Evolutionary conservation across 768 basidiomycete genomes (phyloP).

Genomic region (Lactarius indigo): DNA sequence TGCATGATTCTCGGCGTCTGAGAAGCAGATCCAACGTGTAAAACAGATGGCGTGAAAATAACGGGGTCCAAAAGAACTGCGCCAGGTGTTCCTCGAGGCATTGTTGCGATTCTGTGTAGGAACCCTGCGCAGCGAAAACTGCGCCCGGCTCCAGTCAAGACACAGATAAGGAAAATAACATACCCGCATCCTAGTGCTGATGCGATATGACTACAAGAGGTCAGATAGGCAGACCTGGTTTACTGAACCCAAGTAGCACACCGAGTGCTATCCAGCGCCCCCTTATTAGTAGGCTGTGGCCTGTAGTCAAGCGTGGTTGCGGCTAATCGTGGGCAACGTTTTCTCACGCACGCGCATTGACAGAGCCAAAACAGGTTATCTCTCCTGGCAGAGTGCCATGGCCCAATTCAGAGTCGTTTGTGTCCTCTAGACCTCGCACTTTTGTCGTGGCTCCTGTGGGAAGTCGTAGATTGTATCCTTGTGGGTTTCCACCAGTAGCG

Average conservation of each 20-base stretch:
- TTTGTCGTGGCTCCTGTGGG: not conserved
- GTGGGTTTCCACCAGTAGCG: not conserved
- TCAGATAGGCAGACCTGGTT: not conserved
- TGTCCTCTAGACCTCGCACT: not conserved
- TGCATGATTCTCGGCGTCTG: constrained; percentile 46
- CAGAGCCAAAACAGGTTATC: not conserved
- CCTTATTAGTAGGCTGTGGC: constrained; percentile 27
- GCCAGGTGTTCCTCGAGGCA: constrained; percentile 40
- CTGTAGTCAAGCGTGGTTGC: not conserved
- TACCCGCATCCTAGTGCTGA: constrained; percentile 48
- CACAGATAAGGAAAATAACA: constrained; percentile 25
- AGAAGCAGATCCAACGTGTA: constrained; percentile 52
- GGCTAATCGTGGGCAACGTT: not conserved
- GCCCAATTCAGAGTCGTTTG: not conserved
- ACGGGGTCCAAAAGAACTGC: constrained; percentile 56
- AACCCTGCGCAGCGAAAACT: constrained; percentile 40
- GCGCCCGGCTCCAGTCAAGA: constrained; percentile 33
- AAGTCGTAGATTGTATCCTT: not conserved
- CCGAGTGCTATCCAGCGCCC: constrained; percentile 37
- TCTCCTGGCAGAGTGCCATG: not conserved
- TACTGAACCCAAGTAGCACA: constrained; percentile 14
- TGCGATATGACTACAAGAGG: constrained; percentile 43
- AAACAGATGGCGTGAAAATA: constrained; percentile 44
- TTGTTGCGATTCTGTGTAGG: constrained; percentile 30
- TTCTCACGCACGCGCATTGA: not conserved